Conservation (phyloP, 768 basidiomycete genomes). For the Tulasnella sp. region DNA sequence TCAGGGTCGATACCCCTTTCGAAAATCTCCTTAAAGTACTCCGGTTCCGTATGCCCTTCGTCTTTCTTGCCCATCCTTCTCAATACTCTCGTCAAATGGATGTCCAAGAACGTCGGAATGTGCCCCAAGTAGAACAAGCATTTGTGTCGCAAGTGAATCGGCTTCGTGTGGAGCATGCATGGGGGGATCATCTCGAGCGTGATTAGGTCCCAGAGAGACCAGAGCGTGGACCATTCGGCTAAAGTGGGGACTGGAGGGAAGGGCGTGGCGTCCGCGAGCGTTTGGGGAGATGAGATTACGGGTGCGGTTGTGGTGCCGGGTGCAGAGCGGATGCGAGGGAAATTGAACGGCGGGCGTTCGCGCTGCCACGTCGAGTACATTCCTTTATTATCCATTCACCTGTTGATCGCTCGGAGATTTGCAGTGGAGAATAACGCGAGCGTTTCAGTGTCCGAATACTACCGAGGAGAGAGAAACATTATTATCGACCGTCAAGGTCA, state of each 20-base stretch:
- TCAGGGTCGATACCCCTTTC: constrained; percentile 96
- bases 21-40: constrained; percentile 74
- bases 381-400: constrained; percentile 71
- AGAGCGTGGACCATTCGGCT: constrained; percentile 76
- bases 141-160: constrained; percentile 90
- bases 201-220: constrained; percentile 85
- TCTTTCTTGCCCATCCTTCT: constrained; percentile 44
- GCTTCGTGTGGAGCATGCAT: constrained; percentile 81
- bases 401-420: constrained; percentile 72
- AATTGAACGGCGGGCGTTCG: constrained; percentile 69
- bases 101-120: constrained; percentile 85
- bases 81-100: constrained; percentile 50
- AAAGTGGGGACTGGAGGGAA: constrained; percentile 53
- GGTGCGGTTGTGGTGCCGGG: constrained; percentile 31
- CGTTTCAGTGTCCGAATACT: constrained; percentile 79
- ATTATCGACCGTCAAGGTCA: no score
- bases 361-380: constrained; percentile 86
- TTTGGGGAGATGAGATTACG: no score
- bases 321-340: constrained; percentile 55
- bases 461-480: neutral
- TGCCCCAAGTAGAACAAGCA: constrained; percentile 97
- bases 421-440: constrained; percentile 65
- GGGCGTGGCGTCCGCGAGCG: neutral
- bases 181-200: constrained; percentile 81
- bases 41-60: constrained; percentile 80